Percentiles rank a stretch among this genome's conserved stretches.
These are phyloP conservation scores for Cichorium intybus DNA, from an alignment of 140 eudicot species.

Conservation along the genomic window DNA sequence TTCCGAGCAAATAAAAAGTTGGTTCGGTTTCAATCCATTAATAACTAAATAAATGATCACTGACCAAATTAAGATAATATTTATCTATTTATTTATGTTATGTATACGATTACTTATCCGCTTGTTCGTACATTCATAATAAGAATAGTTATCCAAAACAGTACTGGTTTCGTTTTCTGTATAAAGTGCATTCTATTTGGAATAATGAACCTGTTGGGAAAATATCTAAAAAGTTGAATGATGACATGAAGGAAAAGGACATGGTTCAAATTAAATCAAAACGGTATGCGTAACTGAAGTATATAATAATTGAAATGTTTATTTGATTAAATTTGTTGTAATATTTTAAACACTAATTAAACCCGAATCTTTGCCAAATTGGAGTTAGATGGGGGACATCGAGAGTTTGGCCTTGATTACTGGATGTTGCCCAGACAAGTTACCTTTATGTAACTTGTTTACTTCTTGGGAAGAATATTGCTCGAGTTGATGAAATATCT, in stretches of 20 bases:
- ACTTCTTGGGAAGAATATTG: too few species aligned
- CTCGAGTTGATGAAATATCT: too few species aligned
- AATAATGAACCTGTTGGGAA: conserved; percentile 11
- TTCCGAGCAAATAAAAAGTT: too few species aligned
- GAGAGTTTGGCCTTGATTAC: too few species aligned
- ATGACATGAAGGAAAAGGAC: conserved; percentile 10
- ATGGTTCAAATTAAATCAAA: background rate
- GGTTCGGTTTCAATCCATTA: background rate
- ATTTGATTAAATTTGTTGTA: background rate
- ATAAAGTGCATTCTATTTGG: background rate
- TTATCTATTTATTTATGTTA: too few species aligned
- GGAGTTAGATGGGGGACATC: too few species aligned
- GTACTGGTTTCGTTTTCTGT: conserved; percentile 21
- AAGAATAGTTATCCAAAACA: conserved; percentile 14
- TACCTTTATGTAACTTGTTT: too few species aligned
- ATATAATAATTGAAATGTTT: background rate
- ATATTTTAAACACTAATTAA: too few species aligned
- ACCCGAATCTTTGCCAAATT: too few species aligned
- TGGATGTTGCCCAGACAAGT: too few species aligned
- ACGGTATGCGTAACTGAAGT: background rate
- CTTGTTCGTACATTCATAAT: background rate
- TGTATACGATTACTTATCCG: background rate
- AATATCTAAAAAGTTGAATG: conserved; percentile 33
- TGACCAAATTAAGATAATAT: background rate
- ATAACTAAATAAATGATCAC: background rate